These are phyloP conservation scores for Amauroascus verrucosus DNA, from an alignment of 2,329 filamentous ascomycete genomes.

Conservation along the genomic window DNA sequence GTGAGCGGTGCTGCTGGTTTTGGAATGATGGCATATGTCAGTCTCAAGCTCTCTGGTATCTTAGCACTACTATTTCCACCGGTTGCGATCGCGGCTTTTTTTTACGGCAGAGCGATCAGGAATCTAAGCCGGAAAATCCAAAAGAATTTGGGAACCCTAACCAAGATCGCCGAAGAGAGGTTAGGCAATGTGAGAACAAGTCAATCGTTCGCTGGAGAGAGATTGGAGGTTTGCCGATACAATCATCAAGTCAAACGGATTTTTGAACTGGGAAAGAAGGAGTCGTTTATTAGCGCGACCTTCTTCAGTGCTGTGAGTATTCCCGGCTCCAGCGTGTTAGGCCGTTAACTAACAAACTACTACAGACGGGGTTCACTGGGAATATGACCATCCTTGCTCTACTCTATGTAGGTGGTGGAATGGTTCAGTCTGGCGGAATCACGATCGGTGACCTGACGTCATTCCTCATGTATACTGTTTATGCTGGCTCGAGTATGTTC, in stretches of 20 bases:
- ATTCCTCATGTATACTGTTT: constrained; percentile 97
- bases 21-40: constrained; percentile 90
- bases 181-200: constrained; percentile 93
- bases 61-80: constrained; percentile 81
- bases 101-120: constrained; percentile 82
- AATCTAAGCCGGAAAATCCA: constrained; percentile 88
- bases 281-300: constrained; percentile 77
- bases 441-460: constrained; percentile 86
- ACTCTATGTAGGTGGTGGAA: constrained; percentile 78
- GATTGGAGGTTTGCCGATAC: constrained; percentile 81
- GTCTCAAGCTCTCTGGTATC: constrained; percentile 77
- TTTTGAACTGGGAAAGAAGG: constrained; percentile 74
- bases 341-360: constrained; percentile 17
- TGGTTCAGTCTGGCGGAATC: constrained; percentile 78
- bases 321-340: neutral
- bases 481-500: constrained; percentile 74
- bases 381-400: constrained; percentile 93
- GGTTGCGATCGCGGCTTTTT: constrained; percentile 77
- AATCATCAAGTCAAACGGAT: constrained; percentile 87
- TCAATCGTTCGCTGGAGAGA: constrained; percentile 89
- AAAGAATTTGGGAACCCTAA: constrained; percentile 81
- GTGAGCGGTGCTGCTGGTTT: constrained; percentile 88
- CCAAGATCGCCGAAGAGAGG: constrained; percentile 97
- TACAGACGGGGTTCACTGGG: constrained; percentile 75
- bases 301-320: constrained; percentile 60